Evolutionary conservation across 2,329 filamentous ascomycete species (phyloP), one percentile per base, ranked within the genome.

Genomic region (Epichloe amarillans): DNA sequence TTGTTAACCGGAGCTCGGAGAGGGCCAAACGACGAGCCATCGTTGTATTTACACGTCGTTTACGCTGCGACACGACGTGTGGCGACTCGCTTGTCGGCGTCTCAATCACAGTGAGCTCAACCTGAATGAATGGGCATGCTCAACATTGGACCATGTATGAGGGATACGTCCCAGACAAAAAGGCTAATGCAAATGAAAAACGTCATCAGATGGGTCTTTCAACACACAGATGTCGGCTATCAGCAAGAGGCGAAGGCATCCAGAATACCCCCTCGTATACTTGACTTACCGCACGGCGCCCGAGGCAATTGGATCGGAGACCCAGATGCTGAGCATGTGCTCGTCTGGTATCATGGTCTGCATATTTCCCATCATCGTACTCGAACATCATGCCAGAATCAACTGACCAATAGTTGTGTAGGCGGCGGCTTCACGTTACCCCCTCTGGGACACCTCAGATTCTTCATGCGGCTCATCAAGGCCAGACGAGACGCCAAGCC

Each of bases 301-400:
- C 50, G 55, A 44, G 57, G 54, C 33, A 55, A 57, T 35, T 58
- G 57, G 57, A 55, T 58, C 2, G 57, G 57, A 6, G 47, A 57
- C 42, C 51, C 53, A 30, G 43, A 54, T 36, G 56, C 57, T 2
- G 40, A 50, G 15, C 47, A 53, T 14, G 57, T 58, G 6, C 49
- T 58, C 7, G 46, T 58, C 41, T 58, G 57, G 57, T 58, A 53
- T 46, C 57, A 58, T 17, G 57, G 56, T 58, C 43, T 37, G 53
- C 21, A 11, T 3, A 1, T 19, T 26, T 4, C 10, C 30, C 30
- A 11, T 46, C 15, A 38, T 19, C 17, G 17, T 11, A 41, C 15
- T 41, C 2, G 17, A 46, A 6, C 36, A 5, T 38, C 4, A 14
- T 14, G 3, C n/a, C 36, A 15, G n/a, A 14, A n/a, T 38, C 5